phyloP scores from a whole-genome alignment of 2,329 filamentous ascomycete species.

The Trichophyton verrucosum region DNA sequence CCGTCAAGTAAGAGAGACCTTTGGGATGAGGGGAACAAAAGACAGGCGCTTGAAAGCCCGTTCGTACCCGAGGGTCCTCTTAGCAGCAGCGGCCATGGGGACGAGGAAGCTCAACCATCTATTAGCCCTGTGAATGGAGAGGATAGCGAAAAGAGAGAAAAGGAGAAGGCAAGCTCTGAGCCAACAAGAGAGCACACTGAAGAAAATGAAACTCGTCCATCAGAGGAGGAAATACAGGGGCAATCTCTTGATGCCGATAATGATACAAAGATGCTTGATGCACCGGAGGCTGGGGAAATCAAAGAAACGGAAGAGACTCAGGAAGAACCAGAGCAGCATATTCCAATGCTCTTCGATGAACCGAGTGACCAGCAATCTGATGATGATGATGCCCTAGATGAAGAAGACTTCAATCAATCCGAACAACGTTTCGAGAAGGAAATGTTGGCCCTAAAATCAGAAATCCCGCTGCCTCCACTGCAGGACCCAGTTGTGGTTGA shows the following conservation, averaged over 20 bases:
- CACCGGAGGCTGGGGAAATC: not conserved
- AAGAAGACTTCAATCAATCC: conserved; percentile 36
- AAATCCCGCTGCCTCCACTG: conserved; percentile 32
- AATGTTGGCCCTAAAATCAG: conserved; percentile 30
- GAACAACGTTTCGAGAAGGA: conserved; percentile 35
- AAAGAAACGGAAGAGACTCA: conserved; percentile 11
- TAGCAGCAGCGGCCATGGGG: not conserved
- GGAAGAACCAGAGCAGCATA: conserved; percentile 8
- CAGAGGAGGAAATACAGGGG: not conserved
- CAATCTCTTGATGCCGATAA: not conserved
- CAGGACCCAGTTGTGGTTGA: conserved; percentile 32
- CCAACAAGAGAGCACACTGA: not conserved
- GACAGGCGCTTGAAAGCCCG: not conserved
- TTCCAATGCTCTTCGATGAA: conserved; percentile 22
- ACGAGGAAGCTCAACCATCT: not conserved
- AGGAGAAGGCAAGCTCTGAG: not conserved
- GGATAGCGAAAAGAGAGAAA: not conserved
- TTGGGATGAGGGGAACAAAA: not conserved
- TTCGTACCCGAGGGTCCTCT: not conserved
- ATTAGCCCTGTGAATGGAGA: not conserved
- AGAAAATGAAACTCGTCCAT: not conserved
- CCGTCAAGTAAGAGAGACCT: conserved; percentile 22
- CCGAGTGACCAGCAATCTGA: conserved; percentile 33
- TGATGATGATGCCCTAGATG: conserved; percentile 35
- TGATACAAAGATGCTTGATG: not conserved